Evolutionary conservation across 805 yeast genomes (phyloP).

Genomic region (Yamadazyma phyllophila): DNA sequence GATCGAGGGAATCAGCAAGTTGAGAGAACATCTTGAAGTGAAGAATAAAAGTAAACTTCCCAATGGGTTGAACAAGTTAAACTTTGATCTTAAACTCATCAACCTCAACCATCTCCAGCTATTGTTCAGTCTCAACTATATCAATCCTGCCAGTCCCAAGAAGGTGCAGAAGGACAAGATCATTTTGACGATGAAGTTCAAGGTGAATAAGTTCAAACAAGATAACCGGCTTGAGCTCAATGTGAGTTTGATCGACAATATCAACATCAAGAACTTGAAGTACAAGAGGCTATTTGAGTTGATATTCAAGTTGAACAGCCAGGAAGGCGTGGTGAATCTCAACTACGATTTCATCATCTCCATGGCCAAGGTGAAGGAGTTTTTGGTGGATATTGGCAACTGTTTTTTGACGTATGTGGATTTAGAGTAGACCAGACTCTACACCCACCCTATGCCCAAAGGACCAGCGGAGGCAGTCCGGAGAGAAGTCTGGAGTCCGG

Average conservation of each 20-base stretch:
- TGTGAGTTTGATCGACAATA: conserved; percentile 35
- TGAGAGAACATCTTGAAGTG: conserved; percentile 15
- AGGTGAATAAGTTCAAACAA: conserved; percentile 30
- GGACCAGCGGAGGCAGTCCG: too few species aligned
- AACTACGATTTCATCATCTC: conserved; percentile 39
- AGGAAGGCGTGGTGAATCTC: conserved; percentile 25
- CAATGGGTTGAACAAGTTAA: conserved; percentile 31
- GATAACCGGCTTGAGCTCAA: conserved; percentile 17
- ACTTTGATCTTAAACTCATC: conserved; percentile 30
- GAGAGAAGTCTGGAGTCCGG: too few species aligned
- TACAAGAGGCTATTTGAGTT: conserved; percentile 38
- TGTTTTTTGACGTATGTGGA: conserved; percentile 20
- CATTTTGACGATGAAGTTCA: conserved; percentile 25
- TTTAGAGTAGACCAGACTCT: not conserved
- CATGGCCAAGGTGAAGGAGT: conserved; percentile 22
- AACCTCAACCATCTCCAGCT: conserved; percentile 32
- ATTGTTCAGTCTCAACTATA: conserved; percentile 28
- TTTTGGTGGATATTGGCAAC: conserved; percentile 30
- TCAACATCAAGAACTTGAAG: conserved; percentile 35
- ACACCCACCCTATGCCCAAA: too few species aligned
- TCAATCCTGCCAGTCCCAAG: conserved; percentile 23
- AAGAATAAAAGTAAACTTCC: conserved; percentile 17
- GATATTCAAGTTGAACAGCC: conserved; percentile 23
- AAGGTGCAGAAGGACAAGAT: conserved; percentile 36
- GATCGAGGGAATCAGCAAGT: conserved; percentile 20